Conservation (phyloP, 768 basidiomycete species). For the Gymnopilus dilepis region DNA sequence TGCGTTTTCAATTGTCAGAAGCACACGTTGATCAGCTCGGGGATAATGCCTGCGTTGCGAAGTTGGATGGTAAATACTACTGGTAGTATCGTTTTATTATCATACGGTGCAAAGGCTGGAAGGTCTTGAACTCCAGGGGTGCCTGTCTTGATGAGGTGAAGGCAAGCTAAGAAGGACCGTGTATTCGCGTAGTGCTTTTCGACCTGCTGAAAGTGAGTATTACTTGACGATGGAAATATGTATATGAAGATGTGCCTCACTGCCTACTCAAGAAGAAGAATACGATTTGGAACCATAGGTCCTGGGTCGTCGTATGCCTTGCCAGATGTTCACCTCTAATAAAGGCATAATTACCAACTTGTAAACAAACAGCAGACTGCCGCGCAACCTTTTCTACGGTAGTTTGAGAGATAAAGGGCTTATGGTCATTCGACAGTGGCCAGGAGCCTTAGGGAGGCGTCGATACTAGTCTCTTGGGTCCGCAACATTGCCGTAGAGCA, state of each 20-base stretch:
- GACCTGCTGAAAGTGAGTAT: conserved; percentile 56
- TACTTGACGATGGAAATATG: conserved; percentile 4
- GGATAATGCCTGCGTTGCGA: too few species aligned
- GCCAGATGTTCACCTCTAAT: conserved; percentile 96
- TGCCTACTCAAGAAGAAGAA: conserved; percentile 26
- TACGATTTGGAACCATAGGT: conserved; percentile 95
- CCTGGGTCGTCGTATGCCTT: conserved; percentile 99
- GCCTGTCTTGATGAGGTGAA: too few species aligned
- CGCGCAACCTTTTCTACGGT: conserved; percentile 98
- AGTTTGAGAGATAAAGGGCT: conserved; percentile 67
- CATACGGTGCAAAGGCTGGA: too few species aligned
- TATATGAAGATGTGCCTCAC: too few species aligned
- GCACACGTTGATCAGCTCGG: too few species aligned
- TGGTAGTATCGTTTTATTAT: too few species aligned
- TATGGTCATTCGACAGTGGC: conserved; percentile 31
- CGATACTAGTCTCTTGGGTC: conserved; percentile 22
- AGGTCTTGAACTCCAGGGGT: too few species aligned
- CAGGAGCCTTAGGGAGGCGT: conserved; percentile 27
- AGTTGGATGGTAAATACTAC: too few species aligned
- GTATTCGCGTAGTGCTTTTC: conserved; percentile 86
- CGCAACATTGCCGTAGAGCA: conserved; percentile 26
- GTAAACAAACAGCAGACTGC: conserved; percentile 89
- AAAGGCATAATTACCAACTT: conserved; percentile 99
- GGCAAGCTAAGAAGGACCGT: conserved; percentile 83
- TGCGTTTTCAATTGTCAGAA: too few species aligned